Evolutionary conservation across 164 flowering plant species (phyloP).

Genomic region (Nymphaea colorata): DNA sequence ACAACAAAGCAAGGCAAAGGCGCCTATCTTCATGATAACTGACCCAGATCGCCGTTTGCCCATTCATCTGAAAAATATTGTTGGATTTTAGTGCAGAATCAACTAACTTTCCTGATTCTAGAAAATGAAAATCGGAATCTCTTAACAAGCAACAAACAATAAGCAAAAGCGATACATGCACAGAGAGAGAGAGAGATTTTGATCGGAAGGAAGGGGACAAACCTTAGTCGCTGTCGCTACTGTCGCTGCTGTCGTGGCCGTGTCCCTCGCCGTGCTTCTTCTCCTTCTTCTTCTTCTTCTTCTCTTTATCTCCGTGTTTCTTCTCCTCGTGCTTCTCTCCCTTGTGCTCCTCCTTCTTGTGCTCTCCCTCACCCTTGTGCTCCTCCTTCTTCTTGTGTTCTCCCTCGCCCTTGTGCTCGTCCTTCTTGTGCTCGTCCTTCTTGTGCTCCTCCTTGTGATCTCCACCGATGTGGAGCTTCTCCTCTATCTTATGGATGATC

Average conservation of each 20-base stretch:
- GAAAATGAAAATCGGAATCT: too few species aligned
- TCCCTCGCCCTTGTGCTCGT: neutral
- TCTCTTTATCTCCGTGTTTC: too few species aligned
- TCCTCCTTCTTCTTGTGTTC: constrained; percentile 1
- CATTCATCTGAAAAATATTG: too few species aligned
- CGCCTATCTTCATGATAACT: too few species aligned
- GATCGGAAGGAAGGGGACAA: neutral
- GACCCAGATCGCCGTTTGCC: too few species aligned
- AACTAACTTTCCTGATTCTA: too few species aligned
- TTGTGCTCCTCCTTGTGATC: neutral
- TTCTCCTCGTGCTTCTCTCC: too few species aligned
- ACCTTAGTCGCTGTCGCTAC: neutral
- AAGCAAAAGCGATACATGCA: too few species aligned
- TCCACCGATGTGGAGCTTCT: neutral
- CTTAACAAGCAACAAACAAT: too few species aligned
- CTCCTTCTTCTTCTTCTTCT: neutral
- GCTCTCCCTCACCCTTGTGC: neutral
- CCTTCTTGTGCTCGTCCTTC: neutral
- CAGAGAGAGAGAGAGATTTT: neutral
- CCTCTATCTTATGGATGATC: neutral
- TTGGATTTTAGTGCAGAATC: too few species aligned
- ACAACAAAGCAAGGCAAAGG: too few species aligned
- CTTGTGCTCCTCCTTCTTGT: neutral
- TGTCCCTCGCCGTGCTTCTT: neutral
- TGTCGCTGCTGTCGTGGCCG: neutral